phyloP scores from a whole-genome alignment of 371 early-diverging fungal genomes.

The Gilbertella persicaria region DNA sequence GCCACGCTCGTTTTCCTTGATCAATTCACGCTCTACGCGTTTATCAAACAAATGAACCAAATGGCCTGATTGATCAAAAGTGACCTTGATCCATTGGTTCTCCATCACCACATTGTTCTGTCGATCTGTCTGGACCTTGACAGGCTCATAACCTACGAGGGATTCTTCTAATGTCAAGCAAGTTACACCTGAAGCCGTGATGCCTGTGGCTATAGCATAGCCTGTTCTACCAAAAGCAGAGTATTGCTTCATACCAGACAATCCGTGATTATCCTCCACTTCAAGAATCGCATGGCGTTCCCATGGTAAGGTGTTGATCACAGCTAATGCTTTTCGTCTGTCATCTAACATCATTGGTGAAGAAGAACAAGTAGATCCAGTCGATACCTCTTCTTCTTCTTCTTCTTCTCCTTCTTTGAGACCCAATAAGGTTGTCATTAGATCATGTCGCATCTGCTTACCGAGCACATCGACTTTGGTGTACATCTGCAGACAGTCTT shows the following conservation, averaged over 20 bases:
- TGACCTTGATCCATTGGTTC: constrained; percentile 66
- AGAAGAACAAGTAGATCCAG: not conserved
- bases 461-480: constrained; percentile 41
- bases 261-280: constrained; percentile 41
- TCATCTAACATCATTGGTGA: not conserved
- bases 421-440: constrained; percentile 28
- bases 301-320: constrained; percentile 86
- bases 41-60: constrained; percentile 69
- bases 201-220: constrained; percentile 40
- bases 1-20: constrained; percentile 63
- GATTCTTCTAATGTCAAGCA: not conserved
- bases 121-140: constrained; percentile 36
- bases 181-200: constrained; percentile 12
- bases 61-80: constrained; percentile 72
- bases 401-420: constrained; percentile 10
- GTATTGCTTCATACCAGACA: constrained; percentile 53
- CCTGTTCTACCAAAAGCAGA: constrained; percentile 54
- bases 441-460: constrained; percentile 36
- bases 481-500: constrained; percentile 66
- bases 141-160: constrained; percentile 21
- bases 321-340: constrained; percentile 43
- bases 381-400: not conserved
- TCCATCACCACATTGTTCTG: constrained; percentile 60
- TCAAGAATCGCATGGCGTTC: constrained; percentile 71
- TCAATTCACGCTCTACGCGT: constrained; percentile 69